Evolutionary conservation across 2,329 filamentous ascomycete genomes (phyloP).

Genomic region (Scolecobasidium constrictum): DNA sequence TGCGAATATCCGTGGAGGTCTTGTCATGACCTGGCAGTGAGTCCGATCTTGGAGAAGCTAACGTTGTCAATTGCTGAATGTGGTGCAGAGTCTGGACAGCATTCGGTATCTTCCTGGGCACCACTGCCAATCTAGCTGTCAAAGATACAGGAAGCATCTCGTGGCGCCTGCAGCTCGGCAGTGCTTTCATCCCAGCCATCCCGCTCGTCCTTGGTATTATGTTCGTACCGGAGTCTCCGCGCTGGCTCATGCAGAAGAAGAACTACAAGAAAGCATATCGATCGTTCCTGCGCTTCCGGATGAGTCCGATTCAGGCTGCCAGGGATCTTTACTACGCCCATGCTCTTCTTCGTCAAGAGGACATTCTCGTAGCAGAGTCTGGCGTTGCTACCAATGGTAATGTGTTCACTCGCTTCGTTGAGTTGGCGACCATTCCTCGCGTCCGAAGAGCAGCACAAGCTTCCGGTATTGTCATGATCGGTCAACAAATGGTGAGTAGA

Average conservation of each 20-base stretch:
- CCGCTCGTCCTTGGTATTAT: conserved; percentile 28
- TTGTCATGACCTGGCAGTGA: conserved; percentile 37
- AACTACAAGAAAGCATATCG: conserved; percentile 26
- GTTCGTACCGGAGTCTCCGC: conserved; percentile 28
- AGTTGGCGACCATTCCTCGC: conserved; percentile 58
- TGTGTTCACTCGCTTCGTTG: conserved; percentile 32
- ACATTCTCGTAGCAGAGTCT: conserved; percentile 21
- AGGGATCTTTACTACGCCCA: conserved; percentile 32
- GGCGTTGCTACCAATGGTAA: conserved; percentile 23
- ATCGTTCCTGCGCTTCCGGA: conserved; percentile 27
- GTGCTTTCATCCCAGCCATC: conserved; percentile 27
- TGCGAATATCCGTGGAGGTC: conserved; percentile 27
- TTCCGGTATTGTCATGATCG: conserved; percentile 68
- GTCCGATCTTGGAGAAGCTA: conserved; percentile 10
- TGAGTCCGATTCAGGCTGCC: conserved; percentile 29
- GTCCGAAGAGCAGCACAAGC: conserved; percentile 63
- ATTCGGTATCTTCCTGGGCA: conserved; percentile 36
- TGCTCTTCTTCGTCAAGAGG: conserved; percentile 24
- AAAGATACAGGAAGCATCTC: conserved; percentile 21
- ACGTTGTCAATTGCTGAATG: conserved; percentile 7
- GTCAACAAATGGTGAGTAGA: conserved; percentile 41
- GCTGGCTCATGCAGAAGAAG: conserved; percentile 31
- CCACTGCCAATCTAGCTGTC: conserved; percentile 29
- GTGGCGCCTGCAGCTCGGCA: conserved; percentile 29
- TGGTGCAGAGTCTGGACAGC: conserved; percentile 18